Conservation (phyloP, 208 protist genomes). For the Tetramitus jugosus region DNA sequence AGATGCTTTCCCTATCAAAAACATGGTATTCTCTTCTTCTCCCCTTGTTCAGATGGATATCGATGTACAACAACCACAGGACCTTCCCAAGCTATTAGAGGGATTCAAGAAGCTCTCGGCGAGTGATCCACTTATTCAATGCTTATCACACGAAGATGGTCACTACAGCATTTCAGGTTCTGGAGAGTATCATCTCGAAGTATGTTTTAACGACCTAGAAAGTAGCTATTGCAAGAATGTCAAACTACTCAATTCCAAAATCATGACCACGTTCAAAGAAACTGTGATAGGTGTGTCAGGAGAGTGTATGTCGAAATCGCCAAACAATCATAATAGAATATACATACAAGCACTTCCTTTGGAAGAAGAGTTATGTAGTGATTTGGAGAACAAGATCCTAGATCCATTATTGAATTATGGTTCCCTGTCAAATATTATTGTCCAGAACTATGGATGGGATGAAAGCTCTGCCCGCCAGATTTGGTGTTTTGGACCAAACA, state of each 20-base stretch:
- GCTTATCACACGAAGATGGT: slow-evolving; percentile 30
- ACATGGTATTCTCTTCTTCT: slow-evolving; percentile 48
- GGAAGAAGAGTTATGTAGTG: slow-evolving; percentile 31
- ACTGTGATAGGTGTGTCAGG: slow-evolving; percentile 31
- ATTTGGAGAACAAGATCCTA: slow-evolving; percentile 38
- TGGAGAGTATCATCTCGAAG: slow-evolving; percentile 57
- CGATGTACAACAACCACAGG: slow-evolving; percentile 39
- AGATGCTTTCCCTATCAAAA: slow-evolving; percentile 30
- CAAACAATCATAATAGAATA: slow-evolving; percentile 58
- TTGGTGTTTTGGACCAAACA: slow-evolving; percentile 43
- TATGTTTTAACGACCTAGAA: slow-evolving; percentile 47
- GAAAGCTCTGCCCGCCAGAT: slow-evolving; percentile 28
- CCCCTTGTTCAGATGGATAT: slow-evolving; percentile 51
- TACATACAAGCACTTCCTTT: slow-evolving; percentile 42
- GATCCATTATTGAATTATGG: slow-evolving; percentile 45
- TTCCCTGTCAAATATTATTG: slow-evolving; percentile 40
- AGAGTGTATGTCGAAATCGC: slow-evolving; percentile 41
- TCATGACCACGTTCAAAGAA: slow-evolving; percentile 50
- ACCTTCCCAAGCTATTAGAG: slow-evolving; percentile 70
- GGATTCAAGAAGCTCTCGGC: slow-evolving; percentile 58
- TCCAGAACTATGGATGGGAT: slow-evolving; percentile 61
- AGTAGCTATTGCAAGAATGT: slow-evolving; percentile 35
- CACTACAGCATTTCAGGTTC: slow-evolving; percentile 51
- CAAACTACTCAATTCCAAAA: slow-evolving; percentile 38
- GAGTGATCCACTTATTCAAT: slow-evolving; percentile 49